Evolutionary conservation across 192 early-diverging fungal species (phyloP).

Genomic region (Backusella circina): DNA sequence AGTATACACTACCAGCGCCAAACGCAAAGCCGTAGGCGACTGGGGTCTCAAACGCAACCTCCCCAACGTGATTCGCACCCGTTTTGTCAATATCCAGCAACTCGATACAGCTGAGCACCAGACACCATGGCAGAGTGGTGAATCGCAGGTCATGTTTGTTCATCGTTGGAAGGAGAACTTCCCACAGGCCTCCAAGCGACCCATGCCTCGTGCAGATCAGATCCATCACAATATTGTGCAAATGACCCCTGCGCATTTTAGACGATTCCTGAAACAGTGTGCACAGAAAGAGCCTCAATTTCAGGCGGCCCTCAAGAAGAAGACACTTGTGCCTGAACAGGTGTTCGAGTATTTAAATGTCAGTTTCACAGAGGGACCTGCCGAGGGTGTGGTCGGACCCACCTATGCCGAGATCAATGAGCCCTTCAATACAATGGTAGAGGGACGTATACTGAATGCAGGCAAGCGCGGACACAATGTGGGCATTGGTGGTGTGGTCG

Average conservation of each 20-base stretch:
- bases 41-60: conserved; percentile 77
- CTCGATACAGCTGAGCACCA: conserved; percentile 72
- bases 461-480: conserved; percentile 44
- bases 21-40: conserved; percentile 49
- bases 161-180: conserved; percentile 75
- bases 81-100: conserved; percentile 45
- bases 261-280: conserved; percentile 53
- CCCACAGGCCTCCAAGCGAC: conserved; percentile 47
- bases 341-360: conserved; percentile 23
- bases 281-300: conserved; percentile 36
- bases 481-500: conserved; percentile 68
- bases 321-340: conserved; percentile 21
- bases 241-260: conserved; percentile 59
- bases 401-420: conserved; percentile 47
- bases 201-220: conserved; percentile 36
- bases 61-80: conserved; percentile 58
- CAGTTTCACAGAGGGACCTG: conserved; percentile 13
- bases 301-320: conserved; percentile 13
- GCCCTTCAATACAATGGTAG: conserved; percentile 23
- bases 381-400: conserved; percentile 38
- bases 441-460: conserved; percentile 64
- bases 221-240: conserved; percentile 47
- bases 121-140: conserved; percentile 56
- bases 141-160: conserved; percentile 51
- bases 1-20: conserved; percentile 63